These are phyloP conservation scores for Suhomyces kilbournensis DNA, from an alignment of 805 yeast species.

Conservation along the genomic window DNA sequence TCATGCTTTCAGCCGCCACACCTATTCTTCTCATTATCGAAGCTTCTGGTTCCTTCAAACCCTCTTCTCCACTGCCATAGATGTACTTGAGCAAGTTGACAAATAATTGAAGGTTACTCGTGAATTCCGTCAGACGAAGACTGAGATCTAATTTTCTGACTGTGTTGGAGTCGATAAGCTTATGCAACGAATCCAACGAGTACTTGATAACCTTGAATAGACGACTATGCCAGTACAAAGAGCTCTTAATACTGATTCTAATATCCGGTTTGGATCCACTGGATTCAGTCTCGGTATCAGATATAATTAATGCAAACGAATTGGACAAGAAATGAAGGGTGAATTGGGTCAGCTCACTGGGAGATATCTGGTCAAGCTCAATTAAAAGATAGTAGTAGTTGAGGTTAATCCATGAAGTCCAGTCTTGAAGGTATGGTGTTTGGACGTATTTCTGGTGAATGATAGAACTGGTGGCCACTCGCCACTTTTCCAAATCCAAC, in stretches of 20 bases:
- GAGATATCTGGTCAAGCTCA: constrained; percentile 40
- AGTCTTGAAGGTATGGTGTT: constrained; percentile 29
- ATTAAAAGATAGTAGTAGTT: constrained; percentile 38
- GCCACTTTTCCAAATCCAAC: constrained; percentile 37
- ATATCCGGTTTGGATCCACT: constrained; percentile 10
- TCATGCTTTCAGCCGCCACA: constrained; percentile 10
- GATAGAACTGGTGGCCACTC: constrained; percentile 25
- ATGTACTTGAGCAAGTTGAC: constrained; percentile 31
- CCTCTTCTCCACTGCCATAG: constrained; percentile 5
- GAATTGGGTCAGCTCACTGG: constrained; percentile 38
- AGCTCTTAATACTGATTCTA: constrained; percentile 18
- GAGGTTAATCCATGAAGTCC: constrained; percentile 32
- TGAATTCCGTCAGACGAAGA: constrained; percentile 29
- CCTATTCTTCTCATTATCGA: constrained; percentile 8
- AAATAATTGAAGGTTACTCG: constrained; percentile 30
- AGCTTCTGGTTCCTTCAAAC: constrained; percentile 9
- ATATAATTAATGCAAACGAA: constrained; percentile 34
- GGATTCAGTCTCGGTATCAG: constrained; percentile 12
- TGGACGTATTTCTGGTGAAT: constrained; percentile 26
- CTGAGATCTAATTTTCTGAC: constrained; percentile 14
- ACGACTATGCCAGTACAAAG: constrained; percentile 33
- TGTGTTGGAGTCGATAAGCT: constrained; percentile 12
- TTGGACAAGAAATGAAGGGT: constrained; percentile 41
- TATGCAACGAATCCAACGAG: constrained; percentile 21
- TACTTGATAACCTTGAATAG: constrained; percentile 36